Percentiles rank a stretch among this genome's conserved stretches.
phyloP scores from a whole-genome alignment of 139 green algal species.

The Volvox reticuliferus region DNA sequence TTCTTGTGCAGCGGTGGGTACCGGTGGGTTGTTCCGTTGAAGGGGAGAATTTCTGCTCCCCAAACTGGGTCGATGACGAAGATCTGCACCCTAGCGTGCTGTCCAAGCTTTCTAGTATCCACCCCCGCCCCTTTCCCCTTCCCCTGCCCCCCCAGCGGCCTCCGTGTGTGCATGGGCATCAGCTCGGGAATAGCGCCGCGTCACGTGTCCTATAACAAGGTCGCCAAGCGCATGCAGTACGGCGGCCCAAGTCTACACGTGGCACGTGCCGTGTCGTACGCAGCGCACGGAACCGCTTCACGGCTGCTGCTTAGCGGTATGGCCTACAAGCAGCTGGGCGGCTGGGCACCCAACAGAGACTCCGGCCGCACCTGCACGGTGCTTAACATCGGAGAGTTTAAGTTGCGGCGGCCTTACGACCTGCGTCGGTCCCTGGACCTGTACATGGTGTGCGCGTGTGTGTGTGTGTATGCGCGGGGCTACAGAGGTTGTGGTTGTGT shows the following conservation, averaged over 20 bases:
- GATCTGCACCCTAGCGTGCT: too few species aligned
- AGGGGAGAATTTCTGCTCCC: too few species aligned
- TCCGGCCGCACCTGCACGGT: not conserved
- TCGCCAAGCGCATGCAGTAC: constrained; percentile 26
- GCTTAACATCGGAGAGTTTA: constrained; percentile 38
- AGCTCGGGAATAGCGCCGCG: not conserved
- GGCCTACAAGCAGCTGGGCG: constrained; percentile 28
- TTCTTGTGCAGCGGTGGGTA: constrained; percentile 30
- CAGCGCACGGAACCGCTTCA: constrained; percentile 14
- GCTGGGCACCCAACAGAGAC: not conserved
- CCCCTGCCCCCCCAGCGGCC: constrained; percentile 8
- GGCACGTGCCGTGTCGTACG: not conserved
- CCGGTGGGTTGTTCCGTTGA: too few species aligned
- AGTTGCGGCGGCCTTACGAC: not conserved
- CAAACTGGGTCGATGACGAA: too few species aligned
- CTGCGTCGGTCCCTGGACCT: constrained; percentile 9
- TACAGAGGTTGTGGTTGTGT: too few species aligned
- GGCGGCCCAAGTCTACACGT: not conserved
- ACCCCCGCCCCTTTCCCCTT: not conserved
- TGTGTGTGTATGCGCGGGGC: too few species aligned
- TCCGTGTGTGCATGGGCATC: constrained; percentile 35
- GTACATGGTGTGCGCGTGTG: constrained; percentile 24
- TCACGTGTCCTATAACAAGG: constrained; percentile 11
- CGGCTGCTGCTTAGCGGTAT: constrained; percentile 22
- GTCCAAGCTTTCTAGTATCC: too few species aligned